phyloP scores from a whole-genome alignment of 2,329 filamentous ascomycete species.

The Arthrinium phaeospermum region DNA sequence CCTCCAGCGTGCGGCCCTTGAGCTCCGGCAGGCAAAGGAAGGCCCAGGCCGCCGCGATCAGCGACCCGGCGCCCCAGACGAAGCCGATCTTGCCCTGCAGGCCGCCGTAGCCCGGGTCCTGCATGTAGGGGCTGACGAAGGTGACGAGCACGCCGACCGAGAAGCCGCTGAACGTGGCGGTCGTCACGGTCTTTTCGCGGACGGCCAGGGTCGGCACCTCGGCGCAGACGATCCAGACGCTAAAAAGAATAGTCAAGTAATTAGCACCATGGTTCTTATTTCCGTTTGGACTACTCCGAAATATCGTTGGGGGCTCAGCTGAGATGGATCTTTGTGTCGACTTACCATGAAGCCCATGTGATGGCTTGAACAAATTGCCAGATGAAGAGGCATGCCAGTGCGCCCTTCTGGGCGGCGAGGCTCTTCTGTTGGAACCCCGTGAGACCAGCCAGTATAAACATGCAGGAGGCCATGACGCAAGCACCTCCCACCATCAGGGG shows the following conservation, averaged over 20 bases:
- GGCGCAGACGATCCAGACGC: conserved; percentile 37
- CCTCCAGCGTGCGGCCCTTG: conserved; percentile 38
- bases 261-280: neutral
- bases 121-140: conserved; percentile 39
- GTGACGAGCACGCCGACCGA: conserved; percentile 34
- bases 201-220: conserved; percentile 35
- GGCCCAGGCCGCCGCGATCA: conserved; percentile 32
- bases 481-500: conserved; percentile 25
- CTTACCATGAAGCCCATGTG: conserved; percentile 27
- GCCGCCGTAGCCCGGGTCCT: conserved; percentile 33
- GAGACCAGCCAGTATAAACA: conserved; percentile 24
- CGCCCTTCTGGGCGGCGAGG: conserved; percentile 23
- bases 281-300: neutral
- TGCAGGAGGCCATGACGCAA: conserved; percentile 21
- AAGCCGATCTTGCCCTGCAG: conserved; percentile 33
- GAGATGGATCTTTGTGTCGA: neutral
- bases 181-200: conserved; percentile 36
- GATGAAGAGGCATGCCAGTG: conserved; percentile 26
- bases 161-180: conserved; percentile 36
- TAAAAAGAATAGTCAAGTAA: neutral
- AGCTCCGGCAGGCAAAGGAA: conserved; percentile 39
- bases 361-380: conserved; percentile 28
- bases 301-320: neutral
- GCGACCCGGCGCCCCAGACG: conserved; percentile 36
- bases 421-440: conserved; percentile 22